Conservation (phyloP, 2,329 filamentous ascomycete genomes). For the Cercospora sp. region DNA sequence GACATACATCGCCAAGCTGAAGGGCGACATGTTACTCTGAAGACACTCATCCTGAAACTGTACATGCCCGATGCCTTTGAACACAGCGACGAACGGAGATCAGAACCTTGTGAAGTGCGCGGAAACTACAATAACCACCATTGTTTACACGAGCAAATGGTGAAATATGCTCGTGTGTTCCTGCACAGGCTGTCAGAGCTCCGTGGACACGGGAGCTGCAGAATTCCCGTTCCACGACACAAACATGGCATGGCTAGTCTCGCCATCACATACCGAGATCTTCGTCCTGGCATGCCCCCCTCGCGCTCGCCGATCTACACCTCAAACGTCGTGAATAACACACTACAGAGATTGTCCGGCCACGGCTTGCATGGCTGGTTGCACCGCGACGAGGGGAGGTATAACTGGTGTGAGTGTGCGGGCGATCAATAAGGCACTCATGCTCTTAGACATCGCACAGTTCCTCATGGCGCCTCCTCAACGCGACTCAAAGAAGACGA, state of each 20-base stretch:
- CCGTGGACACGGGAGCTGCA: not conserved
- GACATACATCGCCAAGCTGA: not conserved
- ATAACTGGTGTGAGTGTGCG: not conserved
- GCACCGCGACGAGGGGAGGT: not conserved
- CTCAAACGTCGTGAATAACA: not conserved
- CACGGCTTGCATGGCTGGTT: not conserved
- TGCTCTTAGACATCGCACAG: not conserved
- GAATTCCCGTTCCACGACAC: not conserved
- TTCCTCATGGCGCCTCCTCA: not conserved
- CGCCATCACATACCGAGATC: constrained; percentile 5
- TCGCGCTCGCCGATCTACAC: not conserved
- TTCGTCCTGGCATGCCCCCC: not conserved
- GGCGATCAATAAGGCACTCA: not conserved
- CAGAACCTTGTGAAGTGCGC: constrained; percentile 12
- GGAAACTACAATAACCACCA: not conserved
- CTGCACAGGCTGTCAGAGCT: not conserved
- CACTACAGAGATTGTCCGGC: not conserved
- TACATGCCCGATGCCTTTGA: constrained; percentile 11
- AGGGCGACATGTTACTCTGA: constrained; percentile 5
- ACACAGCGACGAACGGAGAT: not conserved
- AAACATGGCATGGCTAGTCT: constrained; percentile 2
- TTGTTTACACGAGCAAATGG: not conserved
- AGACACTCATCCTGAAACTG: constrained; percentile 19
- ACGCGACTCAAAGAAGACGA: not conserved
- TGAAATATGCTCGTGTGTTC: not conserved